Evolutionary conservation across 768 basidiomycete genomes (phyloP), one percentile per base, ranked within the genome.

Genomic region (Suillus occidentalis): DNA sequence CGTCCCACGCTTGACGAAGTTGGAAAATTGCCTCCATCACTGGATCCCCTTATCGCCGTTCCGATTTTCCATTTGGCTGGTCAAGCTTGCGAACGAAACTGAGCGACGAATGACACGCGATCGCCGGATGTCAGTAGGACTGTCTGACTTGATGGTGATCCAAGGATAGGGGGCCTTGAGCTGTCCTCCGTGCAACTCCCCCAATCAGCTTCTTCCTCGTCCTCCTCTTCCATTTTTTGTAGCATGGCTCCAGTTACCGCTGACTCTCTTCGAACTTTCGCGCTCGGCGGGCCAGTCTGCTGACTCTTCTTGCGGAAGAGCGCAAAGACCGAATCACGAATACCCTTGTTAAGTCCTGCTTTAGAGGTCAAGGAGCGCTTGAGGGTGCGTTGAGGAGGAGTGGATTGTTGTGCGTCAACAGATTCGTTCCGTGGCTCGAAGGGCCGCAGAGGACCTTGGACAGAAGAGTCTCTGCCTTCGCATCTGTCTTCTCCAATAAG

Each of bases 101-200:
- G 74, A 75, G 36, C 75, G 73, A 53, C 73, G 75, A 14, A 75
- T 63, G 10, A 61, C 47, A 16, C 56, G 67, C 6, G 68, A 59
- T 14, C 36, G 45, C 45, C 39, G 47, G 4, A 0, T 55, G 22
- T 25, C 9, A 25, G 57, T 12, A 25, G 16, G 16, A 25, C 16
- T 39, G 16, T 25, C 57, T 58, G 57, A 9, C 37, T 58, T 58
- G 57, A 25, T 39, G 22, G 16, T 10, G 16, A 31, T 7, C 52
- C 28, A 28, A 18, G 28, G 52, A n/a, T 18, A 53, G 52, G 25
- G 28, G 28, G n/a, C 4, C 37, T 22, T 57, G 56, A 18, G 3
- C 9, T 40, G 16, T 58, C 37, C 16, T 58, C 57, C 22, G 16
- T 58, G 37, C 9, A 14, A 25, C 40, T 25, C 9, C 9, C 16